Evolutionary conservation across 208 protist genomes (phyloP).

Genomic region (Trypanosomatidae sp.): DNA sequence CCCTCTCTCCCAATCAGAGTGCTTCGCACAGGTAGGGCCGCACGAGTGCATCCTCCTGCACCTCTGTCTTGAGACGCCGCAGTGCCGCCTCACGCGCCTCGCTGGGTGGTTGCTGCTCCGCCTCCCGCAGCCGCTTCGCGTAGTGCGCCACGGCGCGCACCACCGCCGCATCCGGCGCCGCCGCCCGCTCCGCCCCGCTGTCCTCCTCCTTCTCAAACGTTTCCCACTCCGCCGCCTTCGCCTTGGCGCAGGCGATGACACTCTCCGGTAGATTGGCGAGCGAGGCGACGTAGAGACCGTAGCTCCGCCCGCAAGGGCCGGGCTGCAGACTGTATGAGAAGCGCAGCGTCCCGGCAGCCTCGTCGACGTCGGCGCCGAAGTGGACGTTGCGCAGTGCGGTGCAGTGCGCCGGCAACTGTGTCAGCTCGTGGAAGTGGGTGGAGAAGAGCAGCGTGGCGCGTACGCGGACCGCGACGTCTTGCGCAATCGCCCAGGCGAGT

Average conservation of each 20-base stretch:
- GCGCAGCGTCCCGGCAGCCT: constrained; percentile 62
- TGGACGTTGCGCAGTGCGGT: constrained; percentile 69
- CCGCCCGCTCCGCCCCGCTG: too few species aligned
- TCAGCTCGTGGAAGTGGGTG: constrained; percentile 99
- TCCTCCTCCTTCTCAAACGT: constrained; percentile 63
- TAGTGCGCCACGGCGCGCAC: constrained; percentile 43
- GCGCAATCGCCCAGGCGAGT: constrained; percentile 98
- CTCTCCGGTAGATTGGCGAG: too few species aligned
- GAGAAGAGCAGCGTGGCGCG: constrained; percentile 96
- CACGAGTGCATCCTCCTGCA: constrained; percentile 40
- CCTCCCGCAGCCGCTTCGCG: constrained; percentile 69
- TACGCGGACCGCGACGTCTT: constrained; percentile 90
- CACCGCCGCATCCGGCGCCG: constrained; percentile 30
- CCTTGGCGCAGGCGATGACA: constrained; percentile 82
- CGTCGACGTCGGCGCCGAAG: constrained; percentile 81
- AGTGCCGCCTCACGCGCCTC: constrained; percentile 28
- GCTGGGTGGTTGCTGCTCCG: constrained; percentile 26
- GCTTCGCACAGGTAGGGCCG: constrained; percentile 34
- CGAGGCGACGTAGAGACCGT: constrained; percentile 93
- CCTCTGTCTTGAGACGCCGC: constrained; percentile 50
- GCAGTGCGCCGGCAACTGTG: constrained; percentile 77
- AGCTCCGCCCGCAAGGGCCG: constrained; percentile 89
- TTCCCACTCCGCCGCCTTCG: constrained; percentile 89
- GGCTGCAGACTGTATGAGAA: constrained; percentile 88
- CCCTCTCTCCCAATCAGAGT: too few species aligned